Evolutionary conservation across 495 filamentous ascomycete species (phyloP).

Genomic region (Evansstolkia leycettana): DNA sequence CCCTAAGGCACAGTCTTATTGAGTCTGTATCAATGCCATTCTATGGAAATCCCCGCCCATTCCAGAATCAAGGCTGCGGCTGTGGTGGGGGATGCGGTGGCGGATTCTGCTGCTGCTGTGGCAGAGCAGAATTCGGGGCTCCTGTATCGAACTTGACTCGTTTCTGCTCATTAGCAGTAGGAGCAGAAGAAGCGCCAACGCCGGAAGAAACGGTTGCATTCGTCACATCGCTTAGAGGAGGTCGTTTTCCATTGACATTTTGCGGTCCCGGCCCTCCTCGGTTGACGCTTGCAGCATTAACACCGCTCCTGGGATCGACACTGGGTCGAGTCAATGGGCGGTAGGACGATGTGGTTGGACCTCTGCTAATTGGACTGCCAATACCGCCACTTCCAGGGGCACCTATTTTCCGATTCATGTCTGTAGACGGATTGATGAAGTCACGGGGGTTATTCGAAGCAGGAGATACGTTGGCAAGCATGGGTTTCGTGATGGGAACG

Average conservation of each 20-base stretch:
- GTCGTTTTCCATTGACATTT: constrained; percentile 31
- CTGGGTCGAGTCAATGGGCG: constrained; percentile 32
- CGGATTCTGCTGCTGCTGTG: constrained; percentile 6
- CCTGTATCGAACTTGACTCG: constrained; percentile 15
- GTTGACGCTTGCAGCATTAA: constrained; percentile 8
- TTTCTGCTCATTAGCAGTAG: constrained; percentile 21
- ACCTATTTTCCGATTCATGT: constrained; percentile 59
- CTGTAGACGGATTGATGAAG: constrained; percentile 59
- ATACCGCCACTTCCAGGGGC: constrained; percentile 41
- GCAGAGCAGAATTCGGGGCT: constrained; percentile 3
- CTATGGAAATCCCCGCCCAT: too few species aligned
- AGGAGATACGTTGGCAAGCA: constrained; percentile 17
- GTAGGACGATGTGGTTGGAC: constrained; percentile 28
- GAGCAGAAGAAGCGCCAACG: constrained; percentile 7
- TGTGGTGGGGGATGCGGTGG: not conserved
- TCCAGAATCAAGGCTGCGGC: not conserved
- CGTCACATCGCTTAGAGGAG: constrained; percentile 39
- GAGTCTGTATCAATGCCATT: too few species aligned
- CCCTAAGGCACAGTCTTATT: too few species aligned
- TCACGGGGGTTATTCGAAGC: constrained; percentile 24
- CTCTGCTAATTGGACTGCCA: constrained; percentile 26
- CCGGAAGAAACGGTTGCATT: constrained; percentile 21
- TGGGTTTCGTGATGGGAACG: constrained; percentile 46
- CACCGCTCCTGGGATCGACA: constrained; percentile 15
- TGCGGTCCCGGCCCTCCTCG: constrained; percentile 16